Evolutionary conservation across 2,329 filamentous ascomycete species (phyloP).

Genomic region (Botryosphaeria agaves): DNA sequence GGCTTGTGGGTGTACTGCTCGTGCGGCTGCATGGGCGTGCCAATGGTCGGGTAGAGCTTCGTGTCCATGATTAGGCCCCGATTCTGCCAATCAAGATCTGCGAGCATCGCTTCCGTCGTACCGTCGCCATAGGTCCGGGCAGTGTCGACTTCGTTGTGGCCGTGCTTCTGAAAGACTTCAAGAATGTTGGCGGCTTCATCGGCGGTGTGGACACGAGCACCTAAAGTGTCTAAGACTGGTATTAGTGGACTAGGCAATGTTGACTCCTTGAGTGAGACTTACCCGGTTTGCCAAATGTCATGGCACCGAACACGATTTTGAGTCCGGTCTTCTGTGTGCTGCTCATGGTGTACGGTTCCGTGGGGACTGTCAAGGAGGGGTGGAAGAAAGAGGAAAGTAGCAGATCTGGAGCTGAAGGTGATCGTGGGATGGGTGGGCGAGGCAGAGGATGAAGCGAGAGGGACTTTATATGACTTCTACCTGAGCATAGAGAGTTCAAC

Average conservation of each 20-base stretch:
- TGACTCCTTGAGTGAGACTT: slow-evolving; percentile 1
- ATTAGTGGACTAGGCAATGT: background rate
- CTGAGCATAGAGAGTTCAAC: too few species aligned
- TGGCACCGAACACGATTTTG: slow-evolving; percentile 18
- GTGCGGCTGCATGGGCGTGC: background rate
- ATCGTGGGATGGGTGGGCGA: too few species aligned
- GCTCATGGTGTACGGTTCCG: background rate
- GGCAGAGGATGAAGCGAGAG: too few species aligned
- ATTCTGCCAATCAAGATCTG: slow-evolving; percentile 11
- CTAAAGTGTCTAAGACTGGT: slow-evolving; percentile 2
- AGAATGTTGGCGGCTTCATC: slow-evolving; percentile 8
- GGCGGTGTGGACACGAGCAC: slow-evolving; percentile 3
- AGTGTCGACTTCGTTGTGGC: slow-evolving; percentile 13
- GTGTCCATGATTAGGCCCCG: slow-evolving; percentile 12
- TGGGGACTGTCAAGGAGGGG: background rate
- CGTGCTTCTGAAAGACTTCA: slow-evolving; percentile 12
- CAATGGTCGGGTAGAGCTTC: slow-evolving; percentile 10
- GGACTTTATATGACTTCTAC: too few species aligned
- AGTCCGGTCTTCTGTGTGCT: slow-evolving; percentile 5
- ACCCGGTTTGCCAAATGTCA: slow-evolving; percentile 19
- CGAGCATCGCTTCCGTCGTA: slow-evolving; percentile 10
- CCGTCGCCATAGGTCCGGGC: slow-evolving; percentile 12
- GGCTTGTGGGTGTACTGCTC: slow-evolving; percentile 10
- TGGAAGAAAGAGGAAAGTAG: too few species aligned
- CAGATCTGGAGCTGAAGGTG: too few species aligned